phyloP scores from a whole-genome alignment of 169 alveolate species.

The Blepharisma undulans region DNA sequence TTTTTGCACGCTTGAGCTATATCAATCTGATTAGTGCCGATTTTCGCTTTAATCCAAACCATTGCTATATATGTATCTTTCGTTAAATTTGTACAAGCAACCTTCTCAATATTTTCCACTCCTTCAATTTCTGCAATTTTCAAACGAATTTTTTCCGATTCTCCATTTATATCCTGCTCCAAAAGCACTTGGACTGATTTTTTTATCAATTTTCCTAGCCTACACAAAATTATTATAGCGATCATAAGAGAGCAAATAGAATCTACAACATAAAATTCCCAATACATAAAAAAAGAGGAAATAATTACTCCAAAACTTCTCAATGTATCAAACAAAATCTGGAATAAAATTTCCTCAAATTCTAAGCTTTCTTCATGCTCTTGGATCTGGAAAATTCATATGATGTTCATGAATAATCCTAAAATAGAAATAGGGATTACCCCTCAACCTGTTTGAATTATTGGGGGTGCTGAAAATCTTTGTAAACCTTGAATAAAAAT shows the following conservation, averaged over 20 bases:
- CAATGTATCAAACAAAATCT: slow-evolving; percentile 86
- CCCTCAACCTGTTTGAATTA: slow-evolving; percentile 73
- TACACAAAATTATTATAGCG: slow-evolving; percentile 72
- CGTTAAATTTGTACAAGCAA: background rate
- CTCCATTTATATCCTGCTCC: slow-evolving; percentile 22
- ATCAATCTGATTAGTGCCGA: background rate
- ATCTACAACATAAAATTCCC: slow-evolving; percentile 79
- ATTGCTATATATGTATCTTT: background rate
- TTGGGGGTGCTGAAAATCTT: slow-evolving; percentile 79
- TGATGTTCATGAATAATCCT: slow-evolving; percentile 83
- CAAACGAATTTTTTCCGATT: background rate
- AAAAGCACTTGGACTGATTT: slow-evolving; percentile 51
- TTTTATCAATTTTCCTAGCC: slow-evolving; percentile 68
- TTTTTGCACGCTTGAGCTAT: background rate
- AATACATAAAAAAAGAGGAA: slow-evolving; percentile 76
- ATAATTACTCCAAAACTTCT: slow-evolving; percentile 89
- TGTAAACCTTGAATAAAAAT: slow-evolving; percentile 82
- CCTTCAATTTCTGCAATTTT: slow-evolving; percentile 36
- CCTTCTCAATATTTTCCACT: slow-evolving; percentile 3
- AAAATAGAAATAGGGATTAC: slow-evolving; percentile 77
- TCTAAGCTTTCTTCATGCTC: slow-evolving; percentile 43
- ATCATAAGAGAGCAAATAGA: slow-evolving; percentile 85
- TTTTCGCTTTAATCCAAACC: slow-evolving; percentile 13
- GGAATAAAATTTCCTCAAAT: slow-evolving; percentile 80
- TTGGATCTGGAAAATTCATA: slow-evolving; percentile 83